Base-by-base conservation (phyloP, 2,329 filamentous ascomycete species). In the Blastomyces percursus region DNA sequence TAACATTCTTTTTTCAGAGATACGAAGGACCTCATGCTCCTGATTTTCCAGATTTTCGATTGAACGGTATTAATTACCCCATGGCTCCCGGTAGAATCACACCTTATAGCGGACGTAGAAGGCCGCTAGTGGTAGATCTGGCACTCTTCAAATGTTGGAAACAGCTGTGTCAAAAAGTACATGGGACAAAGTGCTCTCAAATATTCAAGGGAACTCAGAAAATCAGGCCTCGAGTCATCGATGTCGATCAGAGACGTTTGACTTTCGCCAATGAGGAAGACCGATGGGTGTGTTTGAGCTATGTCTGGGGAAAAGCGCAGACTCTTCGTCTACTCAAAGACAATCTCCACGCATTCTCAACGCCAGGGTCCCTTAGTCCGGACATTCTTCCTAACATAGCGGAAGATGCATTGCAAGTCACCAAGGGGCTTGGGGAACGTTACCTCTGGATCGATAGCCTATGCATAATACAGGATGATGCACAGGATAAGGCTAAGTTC, bases 201-300 rank as follows among this genome's bases (percentile, higher is more conserved):
- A 55, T 55, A 55, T 55, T 55, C n/a, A 55, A 38, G 2, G 30
- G 30, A 16, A 55, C n/a, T 32, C 51, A 38, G 21, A 52, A 59
- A 55, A 61, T 61, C 48, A 38, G n/a, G 19, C 61, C 58, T 30
- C 32, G 51, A 32, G 63, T 63, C 54, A 60, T 64, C 42, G 61
- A 64, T 46, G 61, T 64, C 8, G 19, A 55, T n/a, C 51, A 35
- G 56, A 27, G 63, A 32, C 61, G 63, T 35, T 46, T 64, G 21
- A 30, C 48, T 40, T 50, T 35, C 38, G 61, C 61, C 11, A 19
- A 42, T 12, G 56, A 63, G 50, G 61, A 32, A 27, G 55, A 57
- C 46, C 38, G 38, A 21, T 64, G 63, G 61, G 61, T 61, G 14
- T 63, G 63, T 54, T 46, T 63, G 44, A 63, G 63, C 61, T 63